Evolutionary conservation across 306 rosid genomes (phyloP).

Genomic region (Purshia tridentata): DNA sequence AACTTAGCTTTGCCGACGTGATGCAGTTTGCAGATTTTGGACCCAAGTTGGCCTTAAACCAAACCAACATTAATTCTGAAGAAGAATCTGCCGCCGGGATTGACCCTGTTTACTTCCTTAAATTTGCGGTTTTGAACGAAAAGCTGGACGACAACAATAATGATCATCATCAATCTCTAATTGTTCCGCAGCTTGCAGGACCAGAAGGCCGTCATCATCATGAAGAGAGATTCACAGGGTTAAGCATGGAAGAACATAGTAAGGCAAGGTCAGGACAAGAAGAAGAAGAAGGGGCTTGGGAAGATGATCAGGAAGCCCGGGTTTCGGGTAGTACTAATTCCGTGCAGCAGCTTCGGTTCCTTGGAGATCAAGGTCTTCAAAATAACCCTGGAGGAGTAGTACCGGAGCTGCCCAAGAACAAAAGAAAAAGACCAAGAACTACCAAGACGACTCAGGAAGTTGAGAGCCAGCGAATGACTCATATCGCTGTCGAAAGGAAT

Average conservation of each 20-base stretch:
- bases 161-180: slow-evolving; percentile 33
- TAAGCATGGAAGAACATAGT: slow-evolving; percentile 17
- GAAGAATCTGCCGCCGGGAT: slow-evolving; percentile 43
- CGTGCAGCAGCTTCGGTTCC: slow-evolving; percentile 46
- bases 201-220: slow-evolving; percentile 13
- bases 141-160: slow-evolving; percentile 31
- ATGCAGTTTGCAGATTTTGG: slow-evolving; percentile 97
- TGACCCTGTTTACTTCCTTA: slow-evolving; percentile 82
- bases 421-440: slow-evolving; percentile 71
- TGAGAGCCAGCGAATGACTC: slow-evolving; percentile 95
- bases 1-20: slow-evolving; percentile 77
- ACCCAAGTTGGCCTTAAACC: slow-evolving; percentile 71
- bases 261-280: slow-evolving; percentile 21
- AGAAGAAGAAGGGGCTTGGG: slow-evolving; percentile 24
- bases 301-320: slow-evolving; percentile 21
- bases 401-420: slow-evolving; percentile 45
- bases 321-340: slow-evolving; percentile 43
- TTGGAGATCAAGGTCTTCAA: slow-evolving; percentile 32
- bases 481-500: slow-evolving; percentile 86
- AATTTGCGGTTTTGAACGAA: slow-evolving; percentile 79
- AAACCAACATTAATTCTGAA: slow-evolving; percentile 36
- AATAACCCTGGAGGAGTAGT: slow-evolving; percentile 25
- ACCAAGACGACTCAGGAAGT: slow-evolving; percentile 82
- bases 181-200: slow-evolving; percentile 16
- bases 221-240: slow-evolving; percentile 39